These are phyloP conservation scores for Emiliania huxleyi DNA, from an alignment of 78 protist genomes.

Conservation along the genomic window DNA sequence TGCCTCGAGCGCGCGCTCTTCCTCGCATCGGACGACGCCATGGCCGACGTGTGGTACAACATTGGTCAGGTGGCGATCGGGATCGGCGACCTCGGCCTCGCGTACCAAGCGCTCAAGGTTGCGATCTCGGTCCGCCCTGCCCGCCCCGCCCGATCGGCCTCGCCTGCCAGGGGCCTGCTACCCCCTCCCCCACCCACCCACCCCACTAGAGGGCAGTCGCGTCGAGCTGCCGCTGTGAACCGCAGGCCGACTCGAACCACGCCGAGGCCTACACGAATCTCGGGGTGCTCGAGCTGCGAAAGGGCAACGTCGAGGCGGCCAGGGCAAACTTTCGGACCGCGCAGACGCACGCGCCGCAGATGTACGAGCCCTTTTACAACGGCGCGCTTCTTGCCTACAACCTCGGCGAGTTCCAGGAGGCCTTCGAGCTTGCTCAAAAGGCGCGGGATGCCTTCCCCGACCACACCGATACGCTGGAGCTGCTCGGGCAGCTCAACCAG, in stretches of 20 bases:
- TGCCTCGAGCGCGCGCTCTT: slow-evolving; percentile 74
- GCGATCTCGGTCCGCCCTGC: slow-evolving; percentile 29
- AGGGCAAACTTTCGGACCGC: slow-evolving; percentile 47
- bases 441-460: slow-evolving; percentile 44
- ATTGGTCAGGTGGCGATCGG: slow-evolving; percentile 76
- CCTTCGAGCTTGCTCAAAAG: slow-evolving; percentile 9
- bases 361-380: slow-evolving; percentile 70
- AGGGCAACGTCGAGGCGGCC: slow-evolving; percentile 62
- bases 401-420: slow-evolving; percentile 64
- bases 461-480: slow-evolving; percentile 61
- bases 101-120: slow-evolving; percentile 73
- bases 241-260: slow-evolving; percentile 34
- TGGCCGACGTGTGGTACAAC: slow-evolving; percentile 83
- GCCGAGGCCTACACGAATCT: slow-evolving; percentile 65
- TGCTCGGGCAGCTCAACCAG: background rate
- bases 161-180: background rate
- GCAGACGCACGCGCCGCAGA: background rate
- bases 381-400: slow-evolving; percentile 54
- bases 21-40: slow-evolving; percentile 51
- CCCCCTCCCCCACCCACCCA: background rate
- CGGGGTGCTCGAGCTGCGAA: slow-evolving; percentile 55
- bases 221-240: background rate
- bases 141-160: no score
- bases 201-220: background rate
- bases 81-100: slow-evolving; percentile 77